These are phyloP conservation scores for Kazachstania taianensis DNA, from an alignment of 805 yeast genomes.

Conservation along the genomic window DNA sequence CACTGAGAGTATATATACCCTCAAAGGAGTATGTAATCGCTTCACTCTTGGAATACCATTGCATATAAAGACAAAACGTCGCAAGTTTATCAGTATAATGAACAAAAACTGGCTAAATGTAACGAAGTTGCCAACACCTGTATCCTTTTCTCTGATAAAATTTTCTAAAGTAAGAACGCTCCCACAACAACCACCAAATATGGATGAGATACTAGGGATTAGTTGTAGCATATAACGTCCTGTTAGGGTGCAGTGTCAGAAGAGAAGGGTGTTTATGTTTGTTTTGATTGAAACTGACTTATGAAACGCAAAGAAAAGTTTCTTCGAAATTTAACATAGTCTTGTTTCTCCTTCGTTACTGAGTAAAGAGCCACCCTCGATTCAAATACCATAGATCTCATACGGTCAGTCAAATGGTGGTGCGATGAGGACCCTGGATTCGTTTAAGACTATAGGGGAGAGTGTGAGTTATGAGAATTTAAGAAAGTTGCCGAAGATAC, in stretches of 20 bases:
- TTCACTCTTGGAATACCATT: conserved; percentile 23
- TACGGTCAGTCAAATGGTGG: too few species aligned
- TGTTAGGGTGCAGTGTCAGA: too few species aligned
- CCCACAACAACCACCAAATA: conserved; percentile 69
- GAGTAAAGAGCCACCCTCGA: too few species aligned
- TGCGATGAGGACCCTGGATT: too few species aligned
- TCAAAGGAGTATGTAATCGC: conserved; percentile 33
- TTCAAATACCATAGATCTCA: too few species aligned
- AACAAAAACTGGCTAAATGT: conserved; percentile 51
- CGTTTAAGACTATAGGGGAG: background rate
- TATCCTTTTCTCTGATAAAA: conserved; percentile 29
- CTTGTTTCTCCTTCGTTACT: too few species aligned
- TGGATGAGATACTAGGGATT: too few species aligned
- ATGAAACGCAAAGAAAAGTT: too few species aligned
- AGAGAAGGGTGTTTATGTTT: too few species aligned
- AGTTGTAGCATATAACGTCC: too few species aligned
- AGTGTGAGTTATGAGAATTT: background rate
- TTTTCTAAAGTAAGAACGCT: conserved; percentile 57
- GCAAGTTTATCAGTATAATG: conserved; percentile 37
- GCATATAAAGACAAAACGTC: conserved; percentile 28
- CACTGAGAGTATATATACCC: conserved; percentile 38
- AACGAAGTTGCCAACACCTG: conserved; percentile 39
- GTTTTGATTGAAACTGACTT: too few species aligned
- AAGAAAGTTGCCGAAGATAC: background rate
- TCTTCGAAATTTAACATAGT: too few species aligned